A percentile compares a stretch with the other conserved stretches of the same genome.
These are phyloP conservation scores for Kockovaella imperatae DNA, from an alignment of 768 basidiomycete genomes.

Conservation along the genomic window DNA sequence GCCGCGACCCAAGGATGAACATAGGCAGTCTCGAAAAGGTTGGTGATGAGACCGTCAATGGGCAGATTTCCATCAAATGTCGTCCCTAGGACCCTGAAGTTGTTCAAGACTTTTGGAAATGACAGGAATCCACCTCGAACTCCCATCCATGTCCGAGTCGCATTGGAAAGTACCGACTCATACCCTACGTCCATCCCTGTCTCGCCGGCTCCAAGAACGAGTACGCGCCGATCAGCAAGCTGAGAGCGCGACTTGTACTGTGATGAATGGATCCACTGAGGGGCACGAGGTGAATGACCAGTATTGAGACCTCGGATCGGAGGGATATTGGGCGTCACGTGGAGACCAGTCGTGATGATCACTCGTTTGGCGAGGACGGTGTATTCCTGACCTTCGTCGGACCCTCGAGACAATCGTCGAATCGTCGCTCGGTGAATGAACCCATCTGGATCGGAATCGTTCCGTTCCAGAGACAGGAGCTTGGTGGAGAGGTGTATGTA, in stretches of 20 bases:
- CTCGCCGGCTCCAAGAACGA: constrained; percentile 58
- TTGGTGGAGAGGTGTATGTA: constrained; percentile 27
- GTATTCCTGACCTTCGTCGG: constrained; percentile 38
- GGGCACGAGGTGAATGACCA: constrained; percentile 43
- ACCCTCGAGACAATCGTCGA: constrained; percentile 44
- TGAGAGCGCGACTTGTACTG: constrained; percentile 52
- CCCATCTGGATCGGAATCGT: constrained; percentile 48
- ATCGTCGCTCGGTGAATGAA: constrained; percentile 44
- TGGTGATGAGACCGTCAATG: constrained; percentile 52
- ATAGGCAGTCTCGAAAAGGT: constrained; percentile 51
- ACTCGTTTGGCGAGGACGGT: constrained; percentile 47
- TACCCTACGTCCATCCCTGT: constrained; percentile 58
- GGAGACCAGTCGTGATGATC: constrained; percentile 55
- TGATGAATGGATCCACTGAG: constrained; percentile 49
- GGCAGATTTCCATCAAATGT: constrained; percentile 47
- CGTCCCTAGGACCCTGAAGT: constrained; percentile 53
- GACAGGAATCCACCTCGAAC: constrained; percentile 55
- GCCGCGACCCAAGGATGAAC: constrained; percentile 58
- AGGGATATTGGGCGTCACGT: constrained; percentile 54
- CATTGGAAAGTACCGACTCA: constrained; percentile 49
- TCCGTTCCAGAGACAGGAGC: constrained; percentile 32
- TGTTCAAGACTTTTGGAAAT: constrained; percentile 57
- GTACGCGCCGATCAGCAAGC: constrained; percentile 49
- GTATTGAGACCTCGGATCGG: constrained; percentile 50
- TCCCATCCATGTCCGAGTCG: constrained; percentile 53